Base-by-base conservation (phyloP, 2,329 filamentous ascomycete genomes). In the Penicillium fuscoglaucum region DNA sequence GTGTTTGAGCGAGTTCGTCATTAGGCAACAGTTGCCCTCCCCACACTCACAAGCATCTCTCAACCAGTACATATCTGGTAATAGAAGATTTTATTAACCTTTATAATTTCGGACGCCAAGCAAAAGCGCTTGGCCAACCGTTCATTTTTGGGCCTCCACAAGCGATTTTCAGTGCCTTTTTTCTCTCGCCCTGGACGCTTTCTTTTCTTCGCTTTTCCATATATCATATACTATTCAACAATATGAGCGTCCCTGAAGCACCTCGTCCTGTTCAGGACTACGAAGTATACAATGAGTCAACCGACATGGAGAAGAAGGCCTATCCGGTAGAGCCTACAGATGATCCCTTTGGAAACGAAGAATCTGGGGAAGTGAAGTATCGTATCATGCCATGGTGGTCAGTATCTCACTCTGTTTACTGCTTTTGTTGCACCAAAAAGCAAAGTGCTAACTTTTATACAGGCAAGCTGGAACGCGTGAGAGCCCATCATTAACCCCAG, bases 371-470 rank as follows among this genome's bases (percentile, higher is more conserved):
- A 53, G 75, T 82, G 49, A 76, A 82, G 58, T 82, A 81, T 64
- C 77, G 77, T 60, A 80, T 79, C 1, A 76, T 80, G 73, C 70
- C 73, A 46, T 83, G 80, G 80, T 68, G 66, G 66, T 68, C 52
- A 59, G 66, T 67, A 28, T 53, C 29, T 8, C 28, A 26, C 7
- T 19, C 15, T 33, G 3, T n/a, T 41, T 17, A 21, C 43, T 45
- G 9, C 19, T 35, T 51, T 19, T 6, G 3, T 26, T 17, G 19
- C 29, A 40, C 28, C 3, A 7, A 37, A 45, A 17, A 24, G 31
- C 17, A 12, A 33, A 31, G 28, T 39, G 54, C 56, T 63, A 33
- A 61, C 52, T 29, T 26, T 26, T 39, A 24, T 70, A 31, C 45
- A 77, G 75, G 74, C 73, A 79, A 64, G 70, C 70, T 45, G 72